phyloP scores from a whole-genome alignment of 371 early-diverging fungal genomes.

The Gilbertella persicaria region DNA sequence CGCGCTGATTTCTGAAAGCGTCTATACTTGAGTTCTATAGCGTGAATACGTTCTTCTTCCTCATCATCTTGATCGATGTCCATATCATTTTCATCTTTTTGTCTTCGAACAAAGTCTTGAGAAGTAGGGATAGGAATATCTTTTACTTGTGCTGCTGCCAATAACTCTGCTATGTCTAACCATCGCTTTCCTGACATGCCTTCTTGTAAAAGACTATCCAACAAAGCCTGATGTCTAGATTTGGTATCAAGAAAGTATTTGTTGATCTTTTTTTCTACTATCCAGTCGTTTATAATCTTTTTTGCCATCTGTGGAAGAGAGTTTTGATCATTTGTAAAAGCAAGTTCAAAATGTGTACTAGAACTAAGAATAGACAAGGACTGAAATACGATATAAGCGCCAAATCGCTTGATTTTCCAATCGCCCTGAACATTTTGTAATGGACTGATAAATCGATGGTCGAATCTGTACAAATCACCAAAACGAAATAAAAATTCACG shows the following conservation, averaged over 20 bases:
- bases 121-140: slow-evolving; percentile 27
- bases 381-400: slow-evolving; percentile 25
- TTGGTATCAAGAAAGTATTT: slow-evolving; percentile 6
- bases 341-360: slow-evolving; percentile 3
- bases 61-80: slow-evolving; percentile 4
- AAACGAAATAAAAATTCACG: slow-evolving; percentile 49
- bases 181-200: slow-evolving; percentile 35
- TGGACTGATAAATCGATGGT: slow-evolving; percentile 16
- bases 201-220: slow-evolving; percentile 15
- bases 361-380: slow-evolving; percentile 7
- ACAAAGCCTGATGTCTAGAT: slow-evolving; percentile 16
- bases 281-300: slow-evolving; percentile 20
- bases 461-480: slow-evolving; percentile 34
- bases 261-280: slow-evolving; percentile 17
- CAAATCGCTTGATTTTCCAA: slow-evolving; percentile 38
- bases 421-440: slow-evolving; percentile 48
- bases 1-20: slow-evolving; percentile 14
- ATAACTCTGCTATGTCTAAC: slow-evolving; percentile 31
- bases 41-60: slow-evolving; percentile 1
- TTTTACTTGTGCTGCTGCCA: slow-evolving; percentile 16
- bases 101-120: neutral
- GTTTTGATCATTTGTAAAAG: neutral
- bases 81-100: neutral
- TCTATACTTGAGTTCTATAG: neutral
- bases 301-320: slow-evolving; percentile 9